Evolutionary conservation across 1,284 basidiomycete genomes (phyloP), one percentile per base, ranked within the genome.

Genomic region (Leccinum fuscescens): DNA sequence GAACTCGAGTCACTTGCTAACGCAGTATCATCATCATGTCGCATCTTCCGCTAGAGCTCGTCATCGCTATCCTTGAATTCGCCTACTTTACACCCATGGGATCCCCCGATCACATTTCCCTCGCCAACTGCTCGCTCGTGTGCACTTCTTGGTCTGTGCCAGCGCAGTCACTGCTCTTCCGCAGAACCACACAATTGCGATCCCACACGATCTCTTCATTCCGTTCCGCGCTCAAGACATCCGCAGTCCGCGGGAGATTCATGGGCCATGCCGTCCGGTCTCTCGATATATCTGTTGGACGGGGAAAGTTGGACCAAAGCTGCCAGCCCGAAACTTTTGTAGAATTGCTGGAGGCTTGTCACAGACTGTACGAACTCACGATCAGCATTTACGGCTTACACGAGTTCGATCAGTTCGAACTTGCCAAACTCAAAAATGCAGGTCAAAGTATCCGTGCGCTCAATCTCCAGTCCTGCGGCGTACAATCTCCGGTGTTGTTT

Each of bases 401-500:
- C 60, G 65, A 68, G 15, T 67, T 79, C 49, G 69, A 69, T 46
- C 59, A 62, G 6, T 65, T 56, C 11, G 64, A 61, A 0, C 68
- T 72, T 27, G 69, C 68, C 49, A 62, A 67, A 22, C 64, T 77
- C 58, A 63, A 72, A 35, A 60, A 67, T n/a, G 58, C 54, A 17
- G 66, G 62, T 20, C 62, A 66, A 49, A 55, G 57, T 29, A 67
- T 81, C 31, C 75, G 76, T n/a, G 73, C 80, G 2, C 66, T 82
- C 46, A 69, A 67, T 48, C 60, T 82, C n/a, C 61, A 70, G 14
- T 56, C 66, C 1, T 78, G 73, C 57, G 77, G 79, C 42, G 69
- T 78, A 1, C 80, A 80, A 65, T 81, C 80, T 4, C 79, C 78
- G 7, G 69, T 80, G 17, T 60, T 81, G 6, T 82, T 78, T 59